Base-by-base conservation (phyloP, 2,329 filamentous ascomycete genomes). In the Chrysoporthe puriensis region DNA sequence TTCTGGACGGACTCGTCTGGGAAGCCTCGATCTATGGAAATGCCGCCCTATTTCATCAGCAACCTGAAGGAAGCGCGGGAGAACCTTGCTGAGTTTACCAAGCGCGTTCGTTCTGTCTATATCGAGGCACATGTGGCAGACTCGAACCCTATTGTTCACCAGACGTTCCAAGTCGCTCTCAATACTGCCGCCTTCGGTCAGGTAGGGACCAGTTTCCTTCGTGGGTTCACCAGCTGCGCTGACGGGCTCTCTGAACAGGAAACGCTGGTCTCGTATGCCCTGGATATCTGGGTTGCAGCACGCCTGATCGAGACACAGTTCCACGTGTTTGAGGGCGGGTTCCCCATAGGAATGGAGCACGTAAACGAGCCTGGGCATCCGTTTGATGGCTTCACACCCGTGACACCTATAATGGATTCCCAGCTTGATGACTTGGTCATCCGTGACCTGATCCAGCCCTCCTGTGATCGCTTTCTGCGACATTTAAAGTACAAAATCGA, bases 21-120 rank as follows among this genome's bases (percentile, higher is more conserved):
- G n/a, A n/a, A 26, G 21, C 21, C 9, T 52, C 48, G 48, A 52
- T 52, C 48, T 13, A 52, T 52, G 48, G 48, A 52, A 26, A 52
- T 52, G 48, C 48, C 48, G 26, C 48, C 48, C 0, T 52, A 52
- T 52, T 52, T 52, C n/a, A 52, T 52, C 48, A 52, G 48, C 48
- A 4, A 52, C 48, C 48, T 52, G n/a, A 13, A 32, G 14, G 21
- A 4, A 13, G 48, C 48, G 48, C 48, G 48, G 21, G 9, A 18
- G 48, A 26, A 11, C 9, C 48, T 52, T 26, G 2, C 26, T n/a
- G 9, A 52, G 1, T 52, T 50, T 4, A 52, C 48, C 26, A 26
- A 26, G 48, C 2, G 11, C 26, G 48, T 52, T 11, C 48, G 48
- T 52, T 52, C 48, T 52, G 48, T 52, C 13, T 52, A 52, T 32